Evolutionary conservation across 768 basidiomycete genomes (phyloP), one percentile per base, ranked within the genome.

Genomic region (Rhodotorula diobovata): DNA sequence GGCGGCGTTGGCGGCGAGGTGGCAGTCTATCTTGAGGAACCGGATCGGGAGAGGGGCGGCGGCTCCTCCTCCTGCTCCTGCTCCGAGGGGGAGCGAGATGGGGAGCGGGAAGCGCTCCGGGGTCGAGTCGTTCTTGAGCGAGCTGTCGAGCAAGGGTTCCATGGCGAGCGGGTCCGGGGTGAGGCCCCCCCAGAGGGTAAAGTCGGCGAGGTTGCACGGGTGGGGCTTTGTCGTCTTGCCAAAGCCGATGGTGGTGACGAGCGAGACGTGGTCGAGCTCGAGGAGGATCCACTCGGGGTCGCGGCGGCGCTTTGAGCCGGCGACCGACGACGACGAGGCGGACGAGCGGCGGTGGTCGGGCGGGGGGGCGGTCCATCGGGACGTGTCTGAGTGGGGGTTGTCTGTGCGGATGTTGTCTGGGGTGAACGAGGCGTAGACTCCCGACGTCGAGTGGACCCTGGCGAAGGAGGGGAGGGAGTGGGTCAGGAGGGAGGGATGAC

Each of bases 161-260:
- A 78, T 78, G 32, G 59, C 48, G 20, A 63, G 48, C n/a, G 61
- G 54, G 37, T 74, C 61, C 16, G 76, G 66, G 8, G 67, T 50
- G 30, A 74, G 63, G 1, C 77, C 77, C 46, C 72, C 77, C 35
- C 48, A 76, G 41, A 78, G 48, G 15, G 73, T 67, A 62, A 72
- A 75, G 28, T 70, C 65, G 28, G 58, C 32, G 39, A 76, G 66
- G 60, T 76, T 78, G 71, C 77, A 78, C 4, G 77, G 76, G 54
- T 78, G 77, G 11, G 69, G 51, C 50, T 71, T 75, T 23, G 35
- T 34, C 6, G 61, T 61, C 39, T 75, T 75, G 23, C 64, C 70
- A 23, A 75, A 75, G 32, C 67, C 73, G 53, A 75, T 43, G 2
- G 2, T 2, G 8, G 30, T 30, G 11, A 76, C 65, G 28, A 76